phyloP scores from a whole-genome alignment of 2,329 filamentous ascomycete species.

The Fusarium humuli region DNA sequence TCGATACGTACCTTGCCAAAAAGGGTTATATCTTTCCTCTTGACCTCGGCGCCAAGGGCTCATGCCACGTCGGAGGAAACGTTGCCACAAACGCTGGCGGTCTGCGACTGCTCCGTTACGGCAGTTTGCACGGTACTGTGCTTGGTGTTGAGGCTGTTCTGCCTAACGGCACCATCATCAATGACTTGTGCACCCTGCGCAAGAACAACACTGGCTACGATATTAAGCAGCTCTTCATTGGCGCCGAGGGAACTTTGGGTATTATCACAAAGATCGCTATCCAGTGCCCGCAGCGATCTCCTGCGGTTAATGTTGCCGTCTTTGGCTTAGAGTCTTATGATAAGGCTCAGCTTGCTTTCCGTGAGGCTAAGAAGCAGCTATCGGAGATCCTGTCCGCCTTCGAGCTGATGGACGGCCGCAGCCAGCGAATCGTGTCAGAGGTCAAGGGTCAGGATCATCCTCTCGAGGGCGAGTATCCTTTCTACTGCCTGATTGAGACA shows the following conservation, averaged over 20 bases:
- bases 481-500: conserved; percentile 97
- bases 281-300: conserved; percentile 86
- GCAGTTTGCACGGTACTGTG: conserved; percentile 92
- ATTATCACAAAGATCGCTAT: conserved; percentile 93
- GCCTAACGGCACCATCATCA: conserved; percentile 90
- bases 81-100: conserved; percentile 96
- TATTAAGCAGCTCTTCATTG: conserved; percentile 95
- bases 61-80: conserved; percentile 95
- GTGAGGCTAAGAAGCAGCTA: conserved; percentile 88
- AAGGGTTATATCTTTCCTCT: conserved; percentile 91
- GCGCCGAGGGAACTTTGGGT: conserved; percentile 92
- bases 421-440: conserved; percentile 79
- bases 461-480: conserved; percentile 85
- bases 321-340: conserved; percentile 93
- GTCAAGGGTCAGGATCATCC: conserved; percentile 83
- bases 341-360: conserved; percentile 86
- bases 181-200: conserved; percentile 86
- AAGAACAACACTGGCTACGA: conserved; percentile 99
- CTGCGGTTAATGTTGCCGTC: conserved; percentile 93
- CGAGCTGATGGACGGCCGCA: conserved; percentile 92
- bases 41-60: conserved; percentile 97
- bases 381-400: conserved; percentile 97
- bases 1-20: conserved; percentile 86
- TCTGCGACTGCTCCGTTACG: conserved; percentile 88
- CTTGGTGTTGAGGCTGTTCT: conserved; percentile 93